Percentiles rank a stretch among this genome's conserved stretches.
phyloP scores from a whole-genome alignment of 2,329 filamentous ascomycete genomes.

The Tolypocladium ovalisporum region DNA sequence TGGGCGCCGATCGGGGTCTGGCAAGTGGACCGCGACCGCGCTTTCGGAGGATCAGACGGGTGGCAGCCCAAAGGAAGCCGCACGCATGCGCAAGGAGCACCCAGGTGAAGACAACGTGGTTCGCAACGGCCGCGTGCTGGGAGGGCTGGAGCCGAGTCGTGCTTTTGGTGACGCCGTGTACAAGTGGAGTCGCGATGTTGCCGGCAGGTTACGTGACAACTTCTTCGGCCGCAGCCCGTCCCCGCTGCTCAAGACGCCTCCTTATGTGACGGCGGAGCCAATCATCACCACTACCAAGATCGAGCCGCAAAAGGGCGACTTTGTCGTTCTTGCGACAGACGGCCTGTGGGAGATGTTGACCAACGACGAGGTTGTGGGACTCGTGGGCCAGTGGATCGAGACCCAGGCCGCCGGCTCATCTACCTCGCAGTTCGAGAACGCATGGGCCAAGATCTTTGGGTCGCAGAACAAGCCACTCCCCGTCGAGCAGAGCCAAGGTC shows the following conservation, averaged over 20 bases:
- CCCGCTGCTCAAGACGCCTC: slow-evolving; percentile 73
- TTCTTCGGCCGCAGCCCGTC: slow-evolving; percentile 82
- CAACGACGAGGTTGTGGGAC: slow-evolving; percentile 92
- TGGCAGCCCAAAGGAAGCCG: slow-evolving; percentile 72
- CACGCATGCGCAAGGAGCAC: slow-evolving; percentile 73
- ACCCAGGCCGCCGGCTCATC: slow-evolving; percentile 45
- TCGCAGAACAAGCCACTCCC: slow-evolving; percentile 49
- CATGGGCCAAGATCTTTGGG: slow-evolving; percentile 57
- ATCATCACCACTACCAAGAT: slow-evolving; percentile 89
- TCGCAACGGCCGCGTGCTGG: slow-evolving; percentile 79
- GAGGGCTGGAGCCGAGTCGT: slow-evolving; percentile 81
- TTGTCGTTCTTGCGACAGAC: slow-evolving; percentile 92
- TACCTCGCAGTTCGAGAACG: slow-evolving; percentile 56
- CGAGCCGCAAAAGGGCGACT: slow-evolving; percentile 81
- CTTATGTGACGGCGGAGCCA: slow-evolving; percentile 94
- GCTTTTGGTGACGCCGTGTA: slow-evolving; percentile 96
- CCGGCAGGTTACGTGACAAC: slow-evolving; percentile 67
- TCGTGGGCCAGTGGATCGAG: slow-evolving; percentile 96
- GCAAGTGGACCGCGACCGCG: slow-evolving; percentile 87
- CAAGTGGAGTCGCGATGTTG: slow-evolving; percentile 85
- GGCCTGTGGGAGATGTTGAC: slow-evolving; percentile 99
- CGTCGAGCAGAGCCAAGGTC: slow-evolving; percentile 53
- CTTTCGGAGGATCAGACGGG: slow-evolving; percentile 93
- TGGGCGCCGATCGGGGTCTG: slow-evolving; percentile 63
- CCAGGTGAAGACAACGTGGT: slow-evolving; percentile 84